Conservation (phyloP, 257 asterid species). For the Sherardia arvensis region DNA sequence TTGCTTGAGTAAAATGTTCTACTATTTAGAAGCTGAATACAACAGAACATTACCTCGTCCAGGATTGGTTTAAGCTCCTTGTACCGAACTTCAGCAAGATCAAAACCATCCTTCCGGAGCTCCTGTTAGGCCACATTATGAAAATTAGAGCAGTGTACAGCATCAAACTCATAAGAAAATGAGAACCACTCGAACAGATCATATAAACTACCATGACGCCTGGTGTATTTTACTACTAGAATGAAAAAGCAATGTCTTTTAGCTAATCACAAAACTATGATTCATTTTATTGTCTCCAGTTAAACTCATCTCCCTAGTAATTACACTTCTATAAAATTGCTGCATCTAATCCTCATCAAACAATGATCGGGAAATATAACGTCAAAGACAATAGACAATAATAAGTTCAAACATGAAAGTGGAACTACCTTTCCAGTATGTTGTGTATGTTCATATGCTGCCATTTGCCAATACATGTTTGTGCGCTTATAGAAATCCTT, state of each 20-base stretch:
- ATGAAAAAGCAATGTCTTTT: neutral
- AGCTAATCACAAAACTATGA: neutral
- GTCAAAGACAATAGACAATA: neutral
- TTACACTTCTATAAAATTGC: neutral
- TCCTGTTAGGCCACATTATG: slow-evolving; percentile 35
- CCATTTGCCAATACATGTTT: slow-evolving; percentile 98
- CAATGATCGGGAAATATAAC: neutral
- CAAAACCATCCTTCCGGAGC: slow-evolving; percentile 96
- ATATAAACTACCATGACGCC: neutral
- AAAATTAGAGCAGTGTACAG: neutral
- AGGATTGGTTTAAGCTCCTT: slow-evolving; percentile 92
- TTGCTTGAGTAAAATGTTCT: neutral
- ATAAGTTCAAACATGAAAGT: neutral
- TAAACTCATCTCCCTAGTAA: too few relatives aligned
- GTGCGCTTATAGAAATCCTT: slow-evolving; percentile 93
- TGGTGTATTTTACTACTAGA: too few relatives aligned
- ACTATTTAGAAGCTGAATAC: neutral
- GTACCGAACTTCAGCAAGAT: slow-evolving; percentile 84
- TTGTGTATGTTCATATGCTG: slow-evolving; percentile 94
- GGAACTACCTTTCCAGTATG: slow-evolving; percentile 88
- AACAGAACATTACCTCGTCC: slow-evolving; percentile 57
- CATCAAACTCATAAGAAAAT: neutral
- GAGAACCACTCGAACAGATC: neutral
- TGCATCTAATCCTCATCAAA: neutral
- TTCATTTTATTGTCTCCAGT: neutral